Evolutionary conservation across 345 rosid species (phyloP).

Genomic region (Salix dunnii): DNA sequence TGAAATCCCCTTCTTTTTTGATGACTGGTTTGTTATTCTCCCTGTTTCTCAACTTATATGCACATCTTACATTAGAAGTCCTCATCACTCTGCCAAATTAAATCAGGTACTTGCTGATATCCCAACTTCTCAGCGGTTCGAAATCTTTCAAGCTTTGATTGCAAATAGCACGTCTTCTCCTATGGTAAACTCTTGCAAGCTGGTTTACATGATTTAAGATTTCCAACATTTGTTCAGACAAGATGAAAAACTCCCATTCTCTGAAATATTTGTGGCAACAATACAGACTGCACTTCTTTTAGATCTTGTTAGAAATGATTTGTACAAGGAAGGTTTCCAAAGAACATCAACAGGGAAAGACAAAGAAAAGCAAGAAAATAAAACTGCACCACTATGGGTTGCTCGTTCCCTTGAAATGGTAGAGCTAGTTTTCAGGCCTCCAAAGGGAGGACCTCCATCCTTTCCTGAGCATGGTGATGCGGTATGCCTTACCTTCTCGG

Average conservation of each 20-base stretch:
- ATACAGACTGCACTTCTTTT: constrained; percentile 73
- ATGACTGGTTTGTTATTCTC: no score
- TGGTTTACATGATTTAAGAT: constrained; percentile 8
- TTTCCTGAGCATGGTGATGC: constrained; percentile 78
- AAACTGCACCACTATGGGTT: constrained; percentile 36
- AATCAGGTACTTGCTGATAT: constrained; percentile 72
- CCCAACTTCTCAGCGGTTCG: constrained; percentile 57
- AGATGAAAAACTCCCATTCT: background rate
- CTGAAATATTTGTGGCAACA: constrained; percentile 14
- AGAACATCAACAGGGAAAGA: constrained; percentile 13
- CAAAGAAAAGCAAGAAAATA: constrained; percentile 25
- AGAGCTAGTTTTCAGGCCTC: constrained; percentile 70
- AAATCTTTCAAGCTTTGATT: constrained; percentile 61
- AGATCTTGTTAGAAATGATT: constrained; percentile 60
- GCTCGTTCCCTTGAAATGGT: constrained; percentile 58
- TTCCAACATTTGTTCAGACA: constrained; percentile 2
- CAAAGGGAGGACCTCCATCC: constrained; percentile 74
- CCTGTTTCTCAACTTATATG: no score
- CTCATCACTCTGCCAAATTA: constrained; percentile 6
- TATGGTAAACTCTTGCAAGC: constrained; percentile 53
- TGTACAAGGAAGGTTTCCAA: constrained; percentile 37
- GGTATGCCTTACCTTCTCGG: constrained; percentile 33
- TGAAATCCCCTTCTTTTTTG: no score
- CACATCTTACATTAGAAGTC: background rate
- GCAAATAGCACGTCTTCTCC: constrained; percentile 58